phyloP scores from a whole-genome alignment of 108 stramenopile species.

The Cyclotella distinguenda region DNA sequence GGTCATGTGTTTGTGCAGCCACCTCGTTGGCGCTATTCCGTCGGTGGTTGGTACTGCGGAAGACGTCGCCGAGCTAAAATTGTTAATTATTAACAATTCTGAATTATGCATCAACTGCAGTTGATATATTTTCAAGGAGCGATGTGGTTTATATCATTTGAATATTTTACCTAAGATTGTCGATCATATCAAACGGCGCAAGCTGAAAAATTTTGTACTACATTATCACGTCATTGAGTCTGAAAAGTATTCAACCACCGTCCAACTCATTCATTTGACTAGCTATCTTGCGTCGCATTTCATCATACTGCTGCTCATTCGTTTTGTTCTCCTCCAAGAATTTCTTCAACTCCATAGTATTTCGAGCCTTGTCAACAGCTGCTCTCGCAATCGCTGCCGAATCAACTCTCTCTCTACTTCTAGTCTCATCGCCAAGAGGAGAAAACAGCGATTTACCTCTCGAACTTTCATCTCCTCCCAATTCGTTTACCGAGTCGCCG shows the following conservation, averaged over 20 bases:
- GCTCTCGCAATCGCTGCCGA: slow-evolving; percentile 59
- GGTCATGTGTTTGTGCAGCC: slow-evolving; percentile 41
- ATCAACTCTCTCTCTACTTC: slow-evolving; percentile 72
- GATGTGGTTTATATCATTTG: too few species aligned
- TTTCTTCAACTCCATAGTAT: slow-evolving; percentile 58
- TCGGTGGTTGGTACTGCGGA: slow-evolving; percentile 54
- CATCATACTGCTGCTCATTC: slow-evolving; percentile 66
- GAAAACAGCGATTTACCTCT: slow-evolving; percentile 34
- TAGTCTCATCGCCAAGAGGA: slow-evolving; percentile 6
- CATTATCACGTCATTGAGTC: not conserved
- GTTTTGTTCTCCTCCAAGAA: slow-evolving; percentile 71
- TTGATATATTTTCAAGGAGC: too few species aligned
- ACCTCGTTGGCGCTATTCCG: slow-evolving; percentile 53
- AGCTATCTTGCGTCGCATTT: slow-evolving; percentile 62
- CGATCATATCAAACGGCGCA: not conserved
- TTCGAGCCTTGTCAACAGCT: slow-evolving; percentile 63
- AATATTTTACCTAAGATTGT: not conserved
- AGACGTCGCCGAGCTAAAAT: slow-evolving; percentile 1
- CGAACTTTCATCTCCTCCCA: not conserved
- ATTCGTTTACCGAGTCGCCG: slow-evolving; percentile 3
- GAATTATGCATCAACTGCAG: not conserved
- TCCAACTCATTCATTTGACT: slow-evolving; percentile 61
- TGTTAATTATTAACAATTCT: not conserved
- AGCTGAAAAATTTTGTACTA: not conserved
- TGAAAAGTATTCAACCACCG: not conserved